These are phyloP conservation scores for Suhomyces coccinellae DNA, from an alignment of 1,139 yeast genomes.

Conservation along the genomic window DNA sequence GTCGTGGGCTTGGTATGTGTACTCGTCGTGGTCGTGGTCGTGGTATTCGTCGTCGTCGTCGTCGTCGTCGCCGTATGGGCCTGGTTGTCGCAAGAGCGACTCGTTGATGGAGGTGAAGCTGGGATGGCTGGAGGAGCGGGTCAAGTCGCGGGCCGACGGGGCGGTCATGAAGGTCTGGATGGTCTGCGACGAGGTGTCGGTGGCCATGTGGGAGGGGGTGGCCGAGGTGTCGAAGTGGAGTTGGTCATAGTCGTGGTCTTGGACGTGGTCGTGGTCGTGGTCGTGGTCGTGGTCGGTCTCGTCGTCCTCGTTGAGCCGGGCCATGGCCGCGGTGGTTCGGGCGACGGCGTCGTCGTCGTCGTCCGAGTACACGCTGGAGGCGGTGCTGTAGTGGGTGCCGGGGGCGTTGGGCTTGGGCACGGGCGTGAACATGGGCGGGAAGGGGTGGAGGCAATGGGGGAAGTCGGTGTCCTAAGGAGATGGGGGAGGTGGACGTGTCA, in stretches of 20 bases:
- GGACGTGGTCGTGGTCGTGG: background rate
- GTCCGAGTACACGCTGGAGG: constrained; percentile 39
- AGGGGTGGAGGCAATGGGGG: too few species aligned
- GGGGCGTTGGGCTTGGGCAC: constrained; percentile 3
- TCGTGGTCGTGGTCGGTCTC: constrained; percentile 11
- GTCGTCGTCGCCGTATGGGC: constrained; percentile 14
- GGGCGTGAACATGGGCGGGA: constrained; percentile 5
- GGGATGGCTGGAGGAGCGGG: constrained; percentile 20
- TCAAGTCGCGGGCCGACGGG: constrained; percentile 10
- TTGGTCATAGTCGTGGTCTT: background rate
- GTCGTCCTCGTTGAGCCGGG: constrained; percentile 20
- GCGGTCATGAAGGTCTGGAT: constrained; percentile 32
- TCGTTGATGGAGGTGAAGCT: constrained; percentile 39
- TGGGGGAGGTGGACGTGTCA: too few species aligned
- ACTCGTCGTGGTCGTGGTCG: constrained; percentile 9
- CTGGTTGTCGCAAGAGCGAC: constrained; percentile 27
- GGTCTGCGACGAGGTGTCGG: constrained; percentile 26
- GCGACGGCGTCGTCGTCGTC: constrained; percentile 18
- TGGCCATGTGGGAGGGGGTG: background rate
- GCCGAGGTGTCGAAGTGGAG: background rate
- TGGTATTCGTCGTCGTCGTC: constrained; percentile 6
- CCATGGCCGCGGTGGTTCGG: constrained; percentile 10
- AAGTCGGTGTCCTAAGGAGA: too few species aligned
- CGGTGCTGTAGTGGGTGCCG: constrained; percentile 26
- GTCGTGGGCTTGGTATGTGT: constrained; percentile 8